Percentiles rank a stretch among this genome's conserved stretches.
These are phyloP conservation scores for Picochlorum sp. DNA, from an alignment of 139 green algal species.

Conservation along the genomic window DNA sequence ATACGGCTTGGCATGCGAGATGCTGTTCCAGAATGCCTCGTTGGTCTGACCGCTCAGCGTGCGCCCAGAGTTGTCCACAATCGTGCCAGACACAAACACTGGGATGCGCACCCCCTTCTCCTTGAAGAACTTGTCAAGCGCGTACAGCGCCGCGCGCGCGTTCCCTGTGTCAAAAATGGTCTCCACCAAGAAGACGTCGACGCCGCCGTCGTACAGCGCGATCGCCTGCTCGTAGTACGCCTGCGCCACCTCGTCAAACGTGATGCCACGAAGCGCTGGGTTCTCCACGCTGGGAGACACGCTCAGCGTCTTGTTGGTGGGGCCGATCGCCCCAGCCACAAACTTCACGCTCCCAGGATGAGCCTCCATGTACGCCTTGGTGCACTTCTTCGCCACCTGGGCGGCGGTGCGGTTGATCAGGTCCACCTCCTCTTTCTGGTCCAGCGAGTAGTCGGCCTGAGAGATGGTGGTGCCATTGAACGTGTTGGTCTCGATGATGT, in stretches of 20 bases:
- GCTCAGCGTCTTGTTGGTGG: constrained; percentile 94
- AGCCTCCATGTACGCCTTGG: too few relatives aligned
- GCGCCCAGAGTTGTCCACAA: constrained; percentile 89
- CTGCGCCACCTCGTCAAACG: too few relatives aligned
- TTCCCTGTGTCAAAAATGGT: constrained; percentile 99
- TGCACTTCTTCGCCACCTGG: too few relatives aligned
- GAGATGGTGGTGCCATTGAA: constrained; percentile 90
- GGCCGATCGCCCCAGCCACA: constrained; percentile 88
- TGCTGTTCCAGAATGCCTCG: constrained; percentile 96
- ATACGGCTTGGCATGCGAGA: constrained; percentile 83
- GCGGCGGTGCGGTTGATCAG: constrained; percentile 85
- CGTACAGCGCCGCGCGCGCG: constrained; percentile 90
- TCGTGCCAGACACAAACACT: constrained; percentile 94
- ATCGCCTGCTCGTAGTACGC: too few relatives aligned
- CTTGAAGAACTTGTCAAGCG: constrained; percentile 88
- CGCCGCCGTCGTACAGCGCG: constrained; percentile 78
- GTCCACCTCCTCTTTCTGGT: constrained; percentile 75
- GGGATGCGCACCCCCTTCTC: constrained; percentile 70
- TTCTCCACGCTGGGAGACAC: constrained; percentile 96
- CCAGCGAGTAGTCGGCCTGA: constrained; percentile 89
- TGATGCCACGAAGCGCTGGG: constrained; percentile 70
- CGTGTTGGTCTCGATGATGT: constrained; percentile 99
- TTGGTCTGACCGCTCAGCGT: constrained; percentile 96
- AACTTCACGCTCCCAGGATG: constrained; percentile 77
- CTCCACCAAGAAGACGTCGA: constrained; percentile 96